Evolutionary conservation across 2,329 filamentous ascomycete genomes (phyloP).

Genomic region (Botrytis squamosa): DNA sequence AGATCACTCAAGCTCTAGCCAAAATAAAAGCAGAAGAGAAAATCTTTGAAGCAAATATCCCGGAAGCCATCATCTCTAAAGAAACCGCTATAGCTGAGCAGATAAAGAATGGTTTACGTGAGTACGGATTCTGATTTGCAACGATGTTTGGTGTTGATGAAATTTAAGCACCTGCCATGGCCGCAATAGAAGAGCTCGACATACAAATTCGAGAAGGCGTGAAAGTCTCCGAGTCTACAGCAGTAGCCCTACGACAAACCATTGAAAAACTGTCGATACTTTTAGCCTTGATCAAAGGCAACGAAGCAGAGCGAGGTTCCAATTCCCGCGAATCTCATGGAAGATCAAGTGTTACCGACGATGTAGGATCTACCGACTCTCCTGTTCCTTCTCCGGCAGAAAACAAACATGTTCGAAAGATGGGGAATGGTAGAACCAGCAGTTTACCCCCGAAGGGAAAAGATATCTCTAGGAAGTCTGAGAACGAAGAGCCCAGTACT

Average conservation of each 20-base stretch:
- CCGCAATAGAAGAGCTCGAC: conserved; percentile 31
- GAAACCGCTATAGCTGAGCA: conserved; percentile 25
- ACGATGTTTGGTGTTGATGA: conserved; percentile 2
- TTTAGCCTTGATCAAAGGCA: conserved; percentile 28
- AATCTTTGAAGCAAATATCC: conserved; percentile 18
- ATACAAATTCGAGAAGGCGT: conserved; percentile 34
- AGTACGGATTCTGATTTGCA: neutral
- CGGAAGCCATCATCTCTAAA: conserved; percentile 26
- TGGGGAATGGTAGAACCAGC: conserved; percentile 32
- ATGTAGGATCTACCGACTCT: conserved; percentile 38
- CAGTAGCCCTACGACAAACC: conserved; percentile 21
- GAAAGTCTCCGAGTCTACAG: conserved; percentile 34
- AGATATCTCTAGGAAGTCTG: conserved; percentile 27
- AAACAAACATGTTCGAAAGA: conserved; percentile 34
- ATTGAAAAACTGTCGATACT: conserved; percentile 24
- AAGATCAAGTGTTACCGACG: conserved; percentile 33
- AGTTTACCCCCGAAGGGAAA: conserved; percentile 37
- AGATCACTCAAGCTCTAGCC: conserved; percentile 22
- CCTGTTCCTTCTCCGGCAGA: conserved; percentile 37
- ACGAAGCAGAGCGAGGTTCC: conserved; percentile 30
- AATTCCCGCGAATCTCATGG: conserved; percentile 32
- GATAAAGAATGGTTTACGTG: conserved; percentile 24
- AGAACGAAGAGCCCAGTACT: conserved; percentile 32
- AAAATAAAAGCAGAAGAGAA: conserved; percentile 25
- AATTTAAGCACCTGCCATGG: conserved; percentile 29